phyloP scores from a whole-genome alignment of 768 basidiomycete species.

The Xerocomellus amylosporus region DNA sequence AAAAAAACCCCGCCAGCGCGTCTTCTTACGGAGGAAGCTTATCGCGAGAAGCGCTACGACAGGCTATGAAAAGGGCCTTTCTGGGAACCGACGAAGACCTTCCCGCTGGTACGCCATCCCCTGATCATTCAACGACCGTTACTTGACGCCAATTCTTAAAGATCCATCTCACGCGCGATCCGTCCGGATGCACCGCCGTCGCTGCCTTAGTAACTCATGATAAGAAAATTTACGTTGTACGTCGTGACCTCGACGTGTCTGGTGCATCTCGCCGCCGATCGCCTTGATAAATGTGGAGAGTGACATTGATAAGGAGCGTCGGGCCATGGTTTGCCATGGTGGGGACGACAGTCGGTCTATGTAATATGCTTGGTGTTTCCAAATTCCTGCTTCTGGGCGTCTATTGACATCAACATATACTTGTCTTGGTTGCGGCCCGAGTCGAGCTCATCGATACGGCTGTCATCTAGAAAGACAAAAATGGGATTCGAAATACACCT shows the following conservation, averaged over 20 bases:
- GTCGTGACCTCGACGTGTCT: background rate
- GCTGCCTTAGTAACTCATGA: too few species aligned
- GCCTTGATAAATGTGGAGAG: background rate
- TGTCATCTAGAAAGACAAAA: too few species aligned
- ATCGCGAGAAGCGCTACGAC: conserved; percentile 66
- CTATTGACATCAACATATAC: too few species aligned
- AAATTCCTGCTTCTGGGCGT: too few species aligned
- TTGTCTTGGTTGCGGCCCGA: too few species aligned
- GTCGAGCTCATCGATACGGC: too few species aligned
- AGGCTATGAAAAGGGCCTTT: conserved; percentile 84
- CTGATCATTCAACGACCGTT: background rate
- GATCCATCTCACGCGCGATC: conserved; percentile 76
- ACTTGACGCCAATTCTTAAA: conserved; percentile 30
- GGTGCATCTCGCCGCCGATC: conserved; percentile 9
- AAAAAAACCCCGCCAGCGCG: conserved; percentile 76
- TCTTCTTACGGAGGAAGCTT: conserved; percentile 67
- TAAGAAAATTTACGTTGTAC: too few species aligned
- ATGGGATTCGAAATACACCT: background rate
- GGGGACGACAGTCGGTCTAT: too few species aligned
- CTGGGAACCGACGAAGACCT: conserved; percentile 94
- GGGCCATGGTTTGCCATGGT: too few species aligned
- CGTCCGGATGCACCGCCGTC: too few species aligned
- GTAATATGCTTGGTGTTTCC: too few species aligned
- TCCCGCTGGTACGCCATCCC: conserved; percentile 59
- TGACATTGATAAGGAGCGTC: background rate